Evolutionary conservation across 2,329 filamentous ascomycete genomes (phyloP), one percentile per base, ranked within the genome.

Genomic region (Hypoxylon sp.): DNA sequence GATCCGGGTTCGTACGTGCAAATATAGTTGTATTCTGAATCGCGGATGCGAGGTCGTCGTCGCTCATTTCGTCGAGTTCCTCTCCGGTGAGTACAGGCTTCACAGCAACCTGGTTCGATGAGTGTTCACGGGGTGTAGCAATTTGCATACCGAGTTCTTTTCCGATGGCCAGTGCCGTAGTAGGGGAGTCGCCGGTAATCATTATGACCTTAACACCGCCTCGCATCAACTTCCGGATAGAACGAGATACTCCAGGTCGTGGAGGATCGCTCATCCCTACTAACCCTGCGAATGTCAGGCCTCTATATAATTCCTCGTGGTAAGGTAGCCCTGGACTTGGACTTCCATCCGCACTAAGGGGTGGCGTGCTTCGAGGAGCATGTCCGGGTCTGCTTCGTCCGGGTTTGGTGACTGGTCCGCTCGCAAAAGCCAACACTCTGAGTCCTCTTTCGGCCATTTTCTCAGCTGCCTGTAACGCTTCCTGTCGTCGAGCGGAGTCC

Each of bases 201-300:
- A 99, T 99, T 74, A 99, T 97, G 52, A 99, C 93, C 79, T 94
- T 96, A 69, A 99, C 96, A 42, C 95, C 95, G 59, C 96, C 96
- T 53, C 93, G 90, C 91, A 98, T 95, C 61, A 99, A 84, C 68
- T 92, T 91, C 73, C 93, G 88, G 73, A 99, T 98, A 5, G 95
- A 94, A 70, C 91, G 91, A 72, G 93, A 92, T 7, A 99, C 96
- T 47, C 94, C 94, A 72, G 94, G 93, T 54, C 96, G 87, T 2
- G 96, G 96, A 3, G 96, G 96, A 78, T 99, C 96, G 73, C 93
- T 97, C 95, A 99, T 99, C 52, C 96, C 96, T 29, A 98, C 93
- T 29, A 98, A 81, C 3, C 96, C 96, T 35, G 94, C 92, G 83
- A 99, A 98, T 3, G 92, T 91, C 21, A 99, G 87, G 1, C 93